Base-by-base conservation (phyloP, 2,329 filamentous ascomycete genomes). In the Fusarium sp. region DNA sequence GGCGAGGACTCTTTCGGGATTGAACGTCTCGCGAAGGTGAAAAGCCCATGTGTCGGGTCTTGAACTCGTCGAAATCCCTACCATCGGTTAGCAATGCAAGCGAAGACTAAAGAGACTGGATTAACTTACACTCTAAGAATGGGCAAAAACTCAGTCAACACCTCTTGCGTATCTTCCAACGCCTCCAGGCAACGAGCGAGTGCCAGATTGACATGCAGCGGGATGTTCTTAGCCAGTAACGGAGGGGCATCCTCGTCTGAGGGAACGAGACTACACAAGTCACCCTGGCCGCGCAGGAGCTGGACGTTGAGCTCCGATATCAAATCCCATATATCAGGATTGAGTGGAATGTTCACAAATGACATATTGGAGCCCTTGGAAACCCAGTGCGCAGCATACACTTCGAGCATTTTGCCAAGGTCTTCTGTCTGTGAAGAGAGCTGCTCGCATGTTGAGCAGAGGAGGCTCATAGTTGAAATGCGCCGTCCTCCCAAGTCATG, bases 31-130 rank as follows among this genome's bases (percentile, higher is more conserved):
- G 24, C 2, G 44, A 44, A 1, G 26, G 4, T 0, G 68, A 67
- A 3, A 73, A 67, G 0, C 14, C 28, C 69, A 71, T 73, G 11
- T 51, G 42, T 10, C 51, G 34, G 0, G 64, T 68, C 11, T 52
- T 44, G 1, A 69, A 70, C 23, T 66, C 66, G 11, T 73, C 38
- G 19, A 58, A 74, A 11, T 74, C 71, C 14, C 71, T 74, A 1
- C 1, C 3, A 1, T 7, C 2, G 4, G 2, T 50, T 19, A 59
- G 12, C 30, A 9, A 21, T 7, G 9, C 5, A 4, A 17, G 4
- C n/a, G n/a, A n/a, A n/a, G n/a, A n/a, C 9, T 2, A 6, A 9
- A 0, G 2, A 8, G 0, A 3, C 7, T 6, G 3, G 8, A 19
- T 4, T n/a, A 3, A 47, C 71, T 67, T 10, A 68, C 71, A 46